Conservation (phyloP, 257 asterid species). For the Buddleja alternifolia region DNA sequence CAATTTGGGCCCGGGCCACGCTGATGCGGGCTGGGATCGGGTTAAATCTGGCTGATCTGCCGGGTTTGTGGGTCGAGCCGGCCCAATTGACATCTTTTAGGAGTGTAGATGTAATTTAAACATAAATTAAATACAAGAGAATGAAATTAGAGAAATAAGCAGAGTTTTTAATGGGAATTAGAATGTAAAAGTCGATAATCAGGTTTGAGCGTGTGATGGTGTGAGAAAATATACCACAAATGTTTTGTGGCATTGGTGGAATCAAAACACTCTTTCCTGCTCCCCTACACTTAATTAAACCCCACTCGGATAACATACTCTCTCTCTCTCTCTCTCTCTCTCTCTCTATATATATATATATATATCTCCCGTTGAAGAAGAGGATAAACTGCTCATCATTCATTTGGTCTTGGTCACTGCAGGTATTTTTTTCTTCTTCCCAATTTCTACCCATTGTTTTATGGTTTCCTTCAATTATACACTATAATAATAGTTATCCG, state of each 20-base stretch:
- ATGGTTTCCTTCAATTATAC: too few relatives aligned
- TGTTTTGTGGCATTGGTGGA: slow-evolving; percentile 4
- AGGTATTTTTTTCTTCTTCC: slow-evolving; percentile 9
- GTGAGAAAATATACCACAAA: not conserved
- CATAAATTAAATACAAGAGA: too few relatives aligned
- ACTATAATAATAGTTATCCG: not conserved
- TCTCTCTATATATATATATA: too few relatives aligned
- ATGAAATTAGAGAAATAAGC: too few relatives aligned
- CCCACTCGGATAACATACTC: slow-evolving; percentile 1
- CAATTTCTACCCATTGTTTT: not conserved
- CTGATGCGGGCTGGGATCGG: too few relatives aligned
- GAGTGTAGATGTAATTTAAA: too few relatives aligned
- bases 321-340: not conserved
- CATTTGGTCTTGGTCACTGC: not conserved
- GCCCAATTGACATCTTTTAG: too few relatives aligned
- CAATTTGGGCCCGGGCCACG: too few relatives aligned
- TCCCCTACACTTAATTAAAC: not conserved
- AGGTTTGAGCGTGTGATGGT: not conserved
- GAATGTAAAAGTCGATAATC: too few relatives aligned
- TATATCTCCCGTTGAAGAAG: slow-evolving; percentile 2
- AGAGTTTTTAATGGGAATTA: too few relatives aligned
- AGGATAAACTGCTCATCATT: not conserved
- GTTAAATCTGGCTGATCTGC: too few relatives aligned
- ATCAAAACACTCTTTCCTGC: not conserved
- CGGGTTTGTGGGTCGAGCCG: too few relatives aligned